These are phyloP conservation scores for Brassica balearica DNA, from an alignment of 441 rosid species.

Conservation along the genomic window DNA sequence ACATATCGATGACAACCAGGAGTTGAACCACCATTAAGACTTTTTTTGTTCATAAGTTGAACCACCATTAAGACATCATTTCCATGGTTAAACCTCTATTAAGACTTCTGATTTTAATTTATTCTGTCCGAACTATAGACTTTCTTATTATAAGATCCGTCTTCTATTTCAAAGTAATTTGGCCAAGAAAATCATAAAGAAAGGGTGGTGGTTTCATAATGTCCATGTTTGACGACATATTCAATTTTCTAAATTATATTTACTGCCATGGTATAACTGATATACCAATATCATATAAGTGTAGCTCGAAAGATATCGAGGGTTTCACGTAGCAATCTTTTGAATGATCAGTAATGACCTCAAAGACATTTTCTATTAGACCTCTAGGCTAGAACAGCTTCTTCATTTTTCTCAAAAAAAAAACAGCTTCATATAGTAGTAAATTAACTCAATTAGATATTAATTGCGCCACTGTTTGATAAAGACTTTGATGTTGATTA, in stretches of 20 bases:
- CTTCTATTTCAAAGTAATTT: background rate
- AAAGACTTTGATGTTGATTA: constrained; percentile 1
- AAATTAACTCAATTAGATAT: no score
- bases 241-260: background rate
- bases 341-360: background rate
- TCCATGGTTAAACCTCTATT: constrained; percentile 27
- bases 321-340: constrained; percentile 1
- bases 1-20: constrained; percentile 34
- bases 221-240: constrained; percentile 6
- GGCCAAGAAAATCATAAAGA: constrained; percentile 6
- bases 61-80: constrained; percentile 27
- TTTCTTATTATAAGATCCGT: constrained; percentile 5
- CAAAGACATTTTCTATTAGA: background rate
- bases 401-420: no score
- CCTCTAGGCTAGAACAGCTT: no score
- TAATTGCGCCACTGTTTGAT: background rate
- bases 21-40: constrained; percentile 39
- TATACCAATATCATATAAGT: background rate
- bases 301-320: constrained; percentile 10
- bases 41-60: constrained; percentile 27
- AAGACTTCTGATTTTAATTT: constrained; percentile 3
- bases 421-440: no score
- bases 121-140: background rate
- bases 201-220: constrained; percentile 26
- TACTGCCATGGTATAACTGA: background rate